Evolutionary conservation across 2,329 filamentous ascomycete genomes (phyloP), one percentile per base, ranked within the genome.

Genomic region (Ceratocystis alfenasii): DNA sequence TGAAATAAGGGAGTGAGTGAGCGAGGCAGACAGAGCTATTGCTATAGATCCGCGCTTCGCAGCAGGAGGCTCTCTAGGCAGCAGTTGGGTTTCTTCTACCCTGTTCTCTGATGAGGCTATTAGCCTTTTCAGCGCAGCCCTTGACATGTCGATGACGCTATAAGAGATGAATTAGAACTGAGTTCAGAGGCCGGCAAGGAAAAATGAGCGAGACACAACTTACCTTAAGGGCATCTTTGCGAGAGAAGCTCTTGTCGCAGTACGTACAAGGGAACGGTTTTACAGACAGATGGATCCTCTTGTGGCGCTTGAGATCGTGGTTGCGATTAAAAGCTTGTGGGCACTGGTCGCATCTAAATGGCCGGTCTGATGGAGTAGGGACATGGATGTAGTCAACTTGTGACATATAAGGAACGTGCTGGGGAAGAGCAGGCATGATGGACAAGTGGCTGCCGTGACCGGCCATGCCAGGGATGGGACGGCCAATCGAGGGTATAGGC

Each of bases 151-250:
- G 79, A 72, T 87, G 83, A 65, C 83, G 77, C 81, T 87, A 48
- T 5, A 41, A 50, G 46, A 22, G 17, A 7, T 7, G 7, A 2
- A 17, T 57, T 57, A 57, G 53, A n/a, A 20, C 20, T 57, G 36
- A 20, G 17, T 30, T 20, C 48, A 50, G 46, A 50, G 20, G 20
- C 20, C 2, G 10, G 5, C 6, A 53, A 25, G 4, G 22, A 41
- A n/a, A 28, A 45, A 41, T 3, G 36, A 7, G 5, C 5, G 28
- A 45, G 41, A 30, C 3, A 44, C 46, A 30, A 63, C 84, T 71
- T 78, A 97, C 94, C 89, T 97, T 97, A 36, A 99, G 79, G 8
- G 94, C 94, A 75, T 97, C 94, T 74, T 97, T 97, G 68, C 94
- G 83, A 2, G 92, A 96, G 73, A 99, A 99, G 74, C 89, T 94